Percentiles rank a stretch among this genome's conserved stretches.
These are phyloP conservation scores for Pyrus bretschneideri DNA, from an alignment of 306 rosid species.

Conservation along the genomic window DNA sequence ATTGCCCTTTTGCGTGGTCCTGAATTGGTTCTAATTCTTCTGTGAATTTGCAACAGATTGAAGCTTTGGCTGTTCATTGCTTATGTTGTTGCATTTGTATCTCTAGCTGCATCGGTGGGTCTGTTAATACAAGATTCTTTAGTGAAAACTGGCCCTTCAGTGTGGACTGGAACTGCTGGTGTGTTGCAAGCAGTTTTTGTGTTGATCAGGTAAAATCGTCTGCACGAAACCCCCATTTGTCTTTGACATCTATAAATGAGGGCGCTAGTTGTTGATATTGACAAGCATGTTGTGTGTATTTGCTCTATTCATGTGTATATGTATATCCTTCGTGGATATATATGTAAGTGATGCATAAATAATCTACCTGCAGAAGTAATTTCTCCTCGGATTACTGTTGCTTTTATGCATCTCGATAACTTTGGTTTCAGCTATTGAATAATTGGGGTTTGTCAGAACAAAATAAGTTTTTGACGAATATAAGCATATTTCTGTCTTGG, in stretches of 20 bases:
- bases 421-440: neutral
- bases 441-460: neutral
- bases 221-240: neutral
- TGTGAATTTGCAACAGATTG: conserved; percentile 48
- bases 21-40: conserved; percentile 16
- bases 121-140: conserved; percentile 87
- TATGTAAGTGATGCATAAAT: neutral
- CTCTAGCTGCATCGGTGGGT: conserved; percentile 96
- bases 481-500: neutral
- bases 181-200: conserved; percentile 83
- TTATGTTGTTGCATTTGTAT: conserved; percentile 90
- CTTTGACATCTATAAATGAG: neutral
- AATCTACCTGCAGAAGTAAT: neutral
- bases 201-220: conserved; percentile 59
- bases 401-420: neutral
- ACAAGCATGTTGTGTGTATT: neutral
- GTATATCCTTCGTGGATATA: neutral
- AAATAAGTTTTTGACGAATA: neutral
- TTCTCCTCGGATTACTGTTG: neutral
- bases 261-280: neutral
- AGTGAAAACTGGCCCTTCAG: conserved; percentile 71
- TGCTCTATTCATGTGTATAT: neutral
- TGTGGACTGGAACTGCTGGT: conserved; percentile 96
- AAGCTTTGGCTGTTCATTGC: conserved; percentile 99
- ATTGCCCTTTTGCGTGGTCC: neutral